Conservation (phyloP, 768 basidiomycete species). For the Naganishia onofrii region DNA sequence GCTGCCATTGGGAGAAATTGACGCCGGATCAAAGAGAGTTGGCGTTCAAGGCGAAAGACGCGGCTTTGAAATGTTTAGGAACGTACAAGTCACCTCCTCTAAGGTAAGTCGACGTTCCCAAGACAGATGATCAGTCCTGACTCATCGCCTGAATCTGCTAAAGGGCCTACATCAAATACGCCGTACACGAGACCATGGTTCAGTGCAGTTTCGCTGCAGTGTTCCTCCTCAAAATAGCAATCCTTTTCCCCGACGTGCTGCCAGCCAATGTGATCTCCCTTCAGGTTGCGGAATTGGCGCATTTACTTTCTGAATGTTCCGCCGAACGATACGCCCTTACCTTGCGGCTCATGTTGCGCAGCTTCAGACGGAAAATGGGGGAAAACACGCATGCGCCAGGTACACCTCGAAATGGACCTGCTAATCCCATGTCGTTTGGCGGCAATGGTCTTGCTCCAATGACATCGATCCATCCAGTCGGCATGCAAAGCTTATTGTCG, state of each 20-base stretch:
- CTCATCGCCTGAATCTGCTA: background rate
- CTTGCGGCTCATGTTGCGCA: slow-evolving; percentile 87
- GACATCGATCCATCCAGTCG: slow-evolving; percentile 16
- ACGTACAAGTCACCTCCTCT: slow-evolving; percentile 79
- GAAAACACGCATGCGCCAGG: slow-evolving; percentile 53
- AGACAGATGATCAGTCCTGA: background rate
- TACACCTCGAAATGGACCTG: slow-evolving; percentile 36
- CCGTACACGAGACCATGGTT: slow-evolving; percentile 87
- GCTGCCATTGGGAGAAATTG: slow-evolving; percentile 94
- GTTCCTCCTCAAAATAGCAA: slow-evolving; percentile 91
- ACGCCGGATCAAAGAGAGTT: slow-evolving; percentile 90
- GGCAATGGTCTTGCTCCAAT: slow-evolving; percentile 23
- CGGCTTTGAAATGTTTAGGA: slow-evolving; percentile 77
- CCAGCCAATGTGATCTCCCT: slow-evolving; percentile 71
- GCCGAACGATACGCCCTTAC: slow-evolving; percentile 91
- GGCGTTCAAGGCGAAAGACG: slow-evolving; percentile 92
- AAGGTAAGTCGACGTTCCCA: slow-evolving; percentile 58
- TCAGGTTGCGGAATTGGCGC: slow-evolving; percentile 87
- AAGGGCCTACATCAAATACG: slow-evolving; percentile 62
- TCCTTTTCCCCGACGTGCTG: slow-evolving; percentile 80
- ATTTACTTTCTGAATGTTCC: slow-evolving; percentile 84
- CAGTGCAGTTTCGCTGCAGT: slow-evolving; percentile 87
- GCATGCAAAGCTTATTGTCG: slow-evolving; percentile 42
- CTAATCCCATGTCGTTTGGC: slow-evolving; percentile 25
- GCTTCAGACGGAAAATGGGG: slow-evolving; percentile 82